Evolutionary conservation across 495 filamentous ascomycete genomes (phyloP).

Genomic region (Massariosphaeria phaeospora): DNA sequence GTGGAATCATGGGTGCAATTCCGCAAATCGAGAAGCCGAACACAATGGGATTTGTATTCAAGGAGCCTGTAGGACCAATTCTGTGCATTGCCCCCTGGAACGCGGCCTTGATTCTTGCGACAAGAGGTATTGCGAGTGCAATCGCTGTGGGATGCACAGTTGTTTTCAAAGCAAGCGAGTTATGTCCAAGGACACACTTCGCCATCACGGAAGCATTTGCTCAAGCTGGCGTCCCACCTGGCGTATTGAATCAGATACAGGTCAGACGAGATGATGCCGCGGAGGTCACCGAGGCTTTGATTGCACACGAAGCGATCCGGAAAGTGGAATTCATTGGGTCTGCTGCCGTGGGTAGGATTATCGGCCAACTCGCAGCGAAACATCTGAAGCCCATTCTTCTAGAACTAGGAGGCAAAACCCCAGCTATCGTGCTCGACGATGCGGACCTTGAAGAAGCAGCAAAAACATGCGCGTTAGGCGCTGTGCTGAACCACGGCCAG

Average conservation of each 20-base stretch:
- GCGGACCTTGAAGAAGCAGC: constrained; percentile 36
- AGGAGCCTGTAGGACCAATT: constrained; percentile 34
- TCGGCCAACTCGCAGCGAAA: constrained; percentile 35
- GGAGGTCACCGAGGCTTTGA: constrained; percentile 33
- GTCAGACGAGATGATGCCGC: constrained; percentile 30
- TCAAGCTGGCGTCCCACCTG: constrained; percentile 35
- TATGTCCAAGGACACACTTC: constrained; percentile 32
- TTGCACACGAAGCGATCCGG: constrained; percentile 33
- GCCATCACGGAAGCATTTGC: constrained; percentile 30
- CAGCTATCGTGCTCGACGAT: constrained; percentile 39
- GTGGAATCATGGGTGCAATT: constrained; percentile 26
- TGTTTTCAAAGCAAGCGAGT: constrained; percentile 23
- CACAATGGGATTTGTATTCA: constrained; percentile 35
- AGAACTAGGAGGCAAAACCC: constrained; percentile 38
- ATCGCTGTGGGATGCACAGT: constrained; percentile 28
- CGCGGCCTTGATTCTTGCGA: constrained; percentile 32
- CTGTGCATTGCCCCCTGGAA: constrained; percentile 38
- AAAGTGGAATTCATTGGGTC: constrained; percentile 40
- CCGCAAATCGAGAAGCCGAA: constrained; percentile 35
- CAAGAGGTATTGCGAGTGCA: constrained; percentile 13
- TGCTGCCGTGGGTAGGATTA: constrained; percentile 35
- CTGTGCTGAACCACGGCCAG: constrained; percentile 38
- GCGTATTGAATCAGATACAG: constrained; percentile 35
- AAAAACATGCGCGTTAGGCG: constrained; percentile 32
- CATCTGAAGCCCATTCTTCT: constrained; percentile 38